Evolutionary conservation across 352 stramenopile genomes (phyloP).

Genomic region (Globisporangium solare): DNA sequence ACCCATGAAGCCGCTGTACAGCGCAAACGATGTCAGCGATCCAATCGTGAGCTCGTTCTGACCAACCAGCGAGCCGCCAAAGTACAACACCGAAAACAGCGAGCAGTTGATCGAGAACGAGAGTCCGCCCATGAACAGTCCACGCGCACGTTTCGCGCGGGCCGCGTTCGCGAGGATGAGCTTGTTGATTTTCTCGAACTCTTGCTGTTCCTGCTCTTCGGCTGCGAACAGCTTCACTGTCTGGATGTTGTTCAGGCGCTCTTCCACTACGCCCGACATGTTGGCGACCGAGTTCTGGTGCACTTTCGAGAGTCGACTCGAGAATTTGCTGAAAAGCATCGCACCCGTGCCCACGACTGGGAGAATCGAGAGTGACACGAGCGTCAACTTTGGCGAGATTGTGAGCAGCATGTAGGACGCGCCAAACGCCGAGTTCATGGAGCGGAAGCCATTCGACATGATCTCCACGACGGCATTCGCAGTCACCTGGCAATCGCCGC

Average conservation of each 20-base stretch:
- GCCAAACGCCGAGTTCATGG: constrained; percentile 85
- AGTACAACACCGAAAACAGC: constrained; percentile 88
- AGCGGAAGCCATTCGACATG: constrained; percentile 83
- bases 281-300: constrained; percentile 74
- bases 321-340: constrained; percentile 84
- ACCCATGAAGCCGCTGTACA: constrained; percentile 90
- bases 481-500: constrained; percentile 85
- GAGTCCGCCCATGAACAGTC: constrained; percentile 87
- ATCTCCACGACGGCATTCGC: constrained; percentile 86
- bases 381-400: constrained; percentile 87
- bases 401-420: constrained; percentile 86
- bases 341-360: constrained; percentile 69
- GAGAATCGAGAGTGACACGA: constrained; percentile 84
- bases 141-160: constrained; percentile 71
- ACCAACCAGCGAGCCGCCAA: constrained; percentile 83
- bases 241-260: constrained; percentile 85
- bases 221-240: constrained; percentile 88
- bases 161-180: constrained; percentile 63
- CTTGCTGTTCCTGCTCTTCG: constrained; percentile 57
- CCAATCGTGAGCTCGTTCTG: constrained; percentile 86
- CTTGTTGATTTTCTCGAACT: constrained; percentile 68
- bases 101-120: constrained; percentile 88
- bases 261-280: constrained; percentile 82
- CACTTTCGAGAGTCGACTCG: constrained; percentile 66
- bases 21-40: constrained; percentile 85